Evolutionary conservation across 2,329 filamentous ascomycete species (phyloP).

Genomic region (Neonectria coccinea): DNA sequence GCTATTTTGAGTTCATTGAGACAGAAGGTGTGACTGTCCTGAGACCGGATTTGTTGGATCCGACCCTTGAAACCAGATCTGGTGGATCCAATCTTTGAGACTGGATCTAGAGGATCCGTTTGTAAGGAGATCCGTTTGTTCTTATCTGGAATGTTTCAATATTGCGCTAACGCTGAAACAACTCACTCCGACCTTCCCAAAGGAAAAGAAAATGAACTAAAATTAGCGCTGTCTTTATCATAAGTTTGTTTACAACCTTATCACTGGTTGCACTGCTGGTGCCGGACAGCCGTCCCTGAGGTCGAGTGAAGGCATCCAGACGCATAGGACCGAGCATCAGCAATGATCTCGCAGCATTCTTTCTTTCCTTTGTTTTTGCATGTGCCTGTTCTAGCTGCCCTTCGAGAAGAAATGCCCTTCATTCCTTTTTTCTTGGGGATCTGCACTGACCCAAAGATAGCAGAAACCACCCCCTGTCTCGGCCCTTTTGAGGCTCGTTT

Average conservation of each 20-base stretch:
- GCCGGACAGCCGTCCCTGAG: not conserved
- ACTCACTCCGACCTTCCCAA: not conserved
- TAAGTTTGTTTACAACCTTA: not conserved
- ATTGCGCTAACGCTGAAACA: not conserved
- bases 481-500: not conserved
- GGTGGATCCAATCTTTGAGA: not conserved
- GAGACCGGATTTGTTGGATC: not conserved
- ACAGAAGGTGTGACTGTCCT: not conserved
- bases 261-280: not conserved
- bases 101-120: not conserved
- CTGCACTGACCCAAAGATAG: not conserved
- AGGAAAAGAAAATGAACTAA: not conserved
- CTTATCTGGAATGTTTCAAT: not conserved
- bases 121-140: not conserved
- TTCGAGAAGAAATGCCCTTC: not conserved
- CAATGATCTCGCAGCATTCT: not conserved
- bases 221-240: not conserved
- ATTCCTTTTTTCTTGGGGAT: not conserved
- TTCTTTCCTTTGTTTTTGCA: not conserved
- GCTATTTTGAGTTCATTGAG: not conserved
- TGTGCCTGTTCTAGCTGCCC: not conserved
- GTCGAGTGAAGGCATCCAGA: not conserved
- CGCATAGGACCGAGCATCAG: not conserved
- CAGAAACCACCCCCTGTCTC: not conserved
- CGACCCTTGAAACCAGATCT: not conserved